phyloP scores from a whole-genome alignment of 169 alveolate species.

The Eimeria nieschulzi region DNA sequence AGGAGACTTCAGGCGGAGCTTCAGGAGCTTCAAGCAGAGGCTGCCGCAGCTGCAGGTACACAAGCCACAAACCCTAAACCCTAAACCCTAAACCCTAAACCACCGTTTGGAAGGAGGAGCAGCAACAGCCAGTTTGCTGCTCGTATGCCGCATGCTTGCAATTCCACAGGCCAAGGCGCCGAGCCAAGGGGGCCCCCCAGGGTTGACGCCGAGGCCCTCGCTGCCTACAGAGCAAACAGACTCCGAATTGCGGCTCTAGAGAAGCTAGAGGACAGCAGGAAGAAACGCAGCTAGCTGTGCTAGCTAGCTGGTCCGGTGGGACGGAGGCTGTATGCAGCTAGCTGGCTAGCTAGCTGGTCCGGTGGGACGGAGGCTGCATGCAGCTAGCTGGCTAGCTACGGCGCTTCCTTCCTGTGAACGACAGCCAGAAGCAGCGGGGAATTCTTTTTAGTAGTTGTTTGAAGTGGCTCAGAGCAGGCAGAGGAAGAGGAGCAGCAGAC shows the following conservation, averaged over 20 bases:
- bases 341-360: neutral
- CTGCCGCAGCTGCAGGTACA: slow-evolving; percentile 53
- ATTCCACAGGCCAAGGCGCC: neutral
- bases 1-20: slow-evolving; percentile 81
- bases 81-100: slow-evolving; percentile 59
- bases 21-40: slow-evolving; percentile 84
- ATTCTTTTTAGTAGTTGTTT: neutral
- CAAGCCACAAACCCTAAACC: slow-evolving; percentile 38
- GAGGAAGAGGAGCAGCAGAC: too few relatives aligned
- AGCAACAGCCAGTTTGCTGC: neutral
- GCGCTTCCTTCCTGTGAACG: neutral
- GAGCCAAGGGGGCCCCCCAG: neutral
- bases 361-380: neutral
- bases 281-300: too few relatives aligned
- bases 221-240: neutral
- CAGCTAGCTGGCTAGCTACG: slow-evolving; percentile 8
- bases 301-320: too few relatives aligned
- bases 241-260: too few relatives aligned
- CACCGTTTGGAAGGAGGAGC: neutral
- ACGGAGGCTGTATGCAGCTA: too few relatives aligned
- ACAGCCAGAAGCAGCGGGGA: neutral
- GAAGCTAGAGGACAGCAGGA: too few relatives aligned
- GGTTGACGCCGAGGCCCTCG: neutral
- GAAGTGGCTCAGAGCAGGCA: neutral
- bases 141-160: neutral